A percentile compares a stretch with the other conserved stretches of the same genome.
Evolutionary conservation across 345 rosid genomes (phyloP).

Genomic region (Eutrema heterophyllum): DNA sequence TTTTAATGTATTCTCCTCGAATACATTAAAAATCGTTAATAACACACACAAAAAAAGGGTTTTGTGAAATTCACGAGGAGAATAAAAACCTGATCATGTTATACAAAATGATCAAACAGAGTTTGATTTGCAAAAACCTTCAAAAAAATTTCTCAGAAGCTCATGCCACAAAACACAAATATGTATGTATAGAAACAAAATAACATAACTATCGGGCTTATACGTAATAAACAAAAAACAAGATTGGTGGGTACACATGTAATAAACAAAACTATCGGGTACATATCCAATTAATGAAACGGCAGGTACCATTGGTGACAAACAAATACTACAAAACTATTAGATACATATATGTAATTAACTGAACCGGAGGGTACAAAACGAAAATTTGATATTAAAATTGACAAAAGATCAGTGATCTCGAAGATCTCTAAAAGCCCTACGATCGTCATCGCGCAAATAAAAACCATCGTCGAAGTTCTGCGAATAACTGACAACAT

Average conservation of each 20-base stretch:
- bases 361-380: neutral
- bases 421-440: neutral
- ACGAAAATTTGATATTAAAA: neutral
- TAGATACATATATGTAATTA: neutral
- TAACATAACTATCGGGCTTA: neutral
- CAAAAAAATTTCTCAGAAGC: too few species aligned
- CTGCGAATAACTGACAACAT: slow-evolving; percentile 71
- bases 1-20: too few species aligned
- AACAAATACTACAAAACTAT: neutral
- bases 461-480: slow-evolving; percentile 67
- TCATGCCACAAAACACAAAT: neutral
- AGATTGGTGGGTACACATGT: neutral
- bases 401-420: neutral
- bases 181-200: neutral
- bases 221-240: neutral
- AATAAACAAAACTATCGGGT: neutral
- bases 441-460: slow-evolving; percentile 18
- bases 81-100: too few species aligned
- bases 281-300: neutral
- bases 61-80: too few species aligned
- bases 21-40: too few species aligned
- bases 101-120: too few species aligned
- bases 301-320: neutral
- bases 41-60: too few species aligned
- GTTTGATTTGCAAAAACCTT: too few species aligned